Evolutionary conservation across 2,329 filamentous ascomycete genomes (phyloP).

Genomic region (Sporothrix phasma): DNA sequence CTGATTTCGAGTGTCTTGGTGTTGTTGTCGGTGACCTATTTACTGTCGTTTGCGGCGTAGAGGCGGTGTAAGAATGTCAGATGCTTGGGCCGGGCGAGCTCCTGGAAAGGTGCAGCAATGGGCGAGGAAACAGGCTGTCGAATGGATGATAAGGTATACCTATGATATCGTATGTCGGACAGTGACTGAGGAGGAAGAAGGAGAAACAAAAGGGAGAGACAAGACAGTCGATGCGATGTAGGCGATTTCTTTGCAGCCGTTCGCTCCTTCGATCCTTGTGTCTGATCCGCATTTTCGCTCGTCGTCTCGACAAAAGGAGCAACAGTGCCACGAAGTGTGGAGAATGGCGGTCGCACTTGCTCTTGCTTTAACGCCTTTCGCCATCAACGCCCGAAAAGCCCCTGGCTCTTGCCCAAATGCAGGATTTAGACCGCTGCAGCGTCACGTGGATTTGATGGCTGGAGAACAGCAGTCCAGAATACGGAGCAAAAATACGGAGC

Average conservation of each 20-base stretch:
- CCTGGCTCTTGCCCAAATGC: constrained; percentile 5
- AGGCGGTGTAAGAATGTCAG: background rate
- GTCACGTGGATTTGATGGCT: background rate
- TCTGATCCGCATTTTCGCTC: background rate
- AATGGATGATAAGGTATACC: background rate
- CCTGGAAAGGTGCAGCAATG: background rate
- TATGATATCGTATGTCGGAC: too few relatives aligned
- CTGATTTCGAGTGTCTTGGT: too few relatives aligned
- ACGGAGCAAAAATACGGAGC: background rate
- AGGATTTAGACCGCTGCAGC: background rate
- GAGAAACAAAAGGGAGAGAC: background rate
- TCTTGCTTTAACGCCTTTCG: background rate
- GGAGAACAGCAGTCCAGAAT: too few relatives aligned
- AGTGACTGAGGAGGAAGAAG: background rate
- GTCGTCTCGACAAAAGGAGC: background rate
- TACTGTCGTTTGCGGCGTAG: background rate
- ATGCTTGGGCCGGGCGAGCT: background rate
- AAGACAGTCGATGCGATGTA: background rate
- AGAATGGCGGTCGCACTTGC: background rate
- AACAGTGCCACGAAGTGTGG: background rate
- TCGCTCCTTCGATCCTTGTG: background rate
- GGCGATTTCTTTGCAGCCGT: background rate
- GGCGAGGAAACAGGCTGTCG: background rate
- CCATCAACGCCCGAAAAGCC: background rate
- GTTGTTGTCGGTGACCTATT: too few relatives aligned